Base-by-base conservation (phyloP, 257 asterid species). In the Solanum chiquidenum region DNA sequence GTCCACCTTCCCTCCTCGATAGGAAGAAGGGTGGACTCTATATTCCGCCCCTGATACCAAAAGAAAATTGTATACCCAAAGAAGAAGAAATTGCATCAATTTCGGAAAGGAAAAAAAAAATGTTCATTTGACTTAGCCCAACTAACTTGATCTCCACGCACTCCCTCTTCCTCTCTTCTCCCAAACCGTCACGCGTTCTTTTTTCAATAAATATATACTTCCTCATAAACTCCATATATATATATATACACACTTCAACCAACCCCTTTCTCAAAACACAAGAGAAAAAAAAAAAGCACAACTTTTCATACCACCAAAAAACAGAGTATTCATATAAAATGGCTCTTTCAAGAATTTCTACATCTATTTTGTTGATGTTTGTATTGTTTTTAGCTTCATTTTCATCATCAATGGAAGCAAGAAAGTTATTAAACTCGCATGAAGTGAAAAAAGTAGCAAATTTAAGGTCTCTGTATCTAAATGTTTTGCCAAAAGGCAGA, bases 401-500 rank as follows among this genome's bases (percentile, higher is more conserved):
- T 88, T 92, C 58, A 68, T 89, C 27, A 31, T 90, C 16, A 74
- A 83, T 9, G 91, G 92, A 25, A 91, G 98, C 88, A 93, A 92
- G 87, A 84, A 92, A 8, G 84, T 88, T 60, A n/a, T 73, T 75
- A 42, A 33, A 68, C 8, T 27, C 40, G 2, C 69, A 73, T 0
- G 58, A 86, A 29, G 85, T 34, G 9, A 82, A 31, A 71, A 83
- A 76, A 74, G 37, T 80, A 3, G 88, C 90, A 58, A 55, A 89
- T 62, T 27, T 55, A 60, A 89, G 9, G 33, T 87, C 92, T 38
- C 64, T 90, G 87, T 92, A 90, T 75, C 82, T 91, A 66, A 90
- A 88, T 88, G 90, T 92, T 71, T 93, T 93, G 21, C 94, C 94
- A 3, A 92, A 93, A 77, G 95, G 95, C 40, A 74, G 2, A n/a